A percentile compares a stretch with the other conserved stretches of the same genome.
Conservation (phyloP, 306 rosid genomes). For the Inga leiocalycina region DNA sequence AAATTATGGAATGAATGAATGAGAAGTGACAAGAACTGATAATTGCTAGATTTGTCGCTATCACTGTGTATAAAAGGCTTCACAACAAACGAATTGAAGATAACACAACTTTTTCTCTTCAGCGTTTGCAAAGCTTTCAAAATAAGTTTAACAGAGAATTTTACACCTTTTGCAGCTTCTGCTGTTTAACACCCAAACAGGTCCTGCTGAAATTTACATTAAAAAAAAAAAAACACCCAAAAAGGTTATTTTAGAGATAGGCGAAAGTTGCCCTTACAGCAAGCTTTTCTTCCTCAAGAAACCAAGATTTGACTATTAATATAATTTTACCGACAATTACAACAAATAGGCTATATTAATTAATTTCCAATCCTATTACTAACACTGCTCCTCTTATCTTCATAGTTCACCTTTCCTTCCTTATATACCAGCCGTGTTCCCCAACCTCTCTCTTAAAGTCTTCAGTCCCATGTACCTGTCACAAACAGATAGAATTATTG, state of each 20-base stretch:
- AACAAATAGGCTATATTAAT: constrained; percentile 32
- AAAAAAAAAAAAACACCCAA: not conserved
- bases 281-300: not conserved
- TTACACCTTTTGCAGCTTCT: not conserved
- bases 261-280: not conserved
- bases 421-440: constrained; percentile 65
- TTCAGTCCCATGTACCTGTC: constrained; percentile 95
- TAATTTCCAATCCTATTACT: constrained; percentile 34
- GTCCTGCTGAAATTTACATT: no score
- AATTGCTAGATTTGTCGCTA: not conserved
- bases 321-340: constrained; percentile 42
- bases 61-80: not conserved
- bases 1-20: not conserved
- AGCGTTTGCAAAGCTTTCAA: not conserved
- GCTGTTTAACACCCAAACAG: not conserved
- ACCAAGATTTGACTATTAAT: constrained; percentile 28
- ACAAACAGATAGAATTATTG: constrained; percentile 30
- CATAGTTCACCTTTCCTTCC: constrained; percentile 31
- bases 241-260: not conserved
- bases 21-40: not conserved
- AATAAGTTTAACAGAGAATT: not conserved
- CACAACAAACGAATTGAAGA: not conserved
- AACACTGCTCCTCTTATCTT: constrained; percentile 31
- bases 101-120: not conserved
- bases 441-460: constrained; percentile 78